Evolutionary conservation across 176 grass and related monocot species (phyloP).

Genomic region (Tillandsia leiboldiana): DNA sequence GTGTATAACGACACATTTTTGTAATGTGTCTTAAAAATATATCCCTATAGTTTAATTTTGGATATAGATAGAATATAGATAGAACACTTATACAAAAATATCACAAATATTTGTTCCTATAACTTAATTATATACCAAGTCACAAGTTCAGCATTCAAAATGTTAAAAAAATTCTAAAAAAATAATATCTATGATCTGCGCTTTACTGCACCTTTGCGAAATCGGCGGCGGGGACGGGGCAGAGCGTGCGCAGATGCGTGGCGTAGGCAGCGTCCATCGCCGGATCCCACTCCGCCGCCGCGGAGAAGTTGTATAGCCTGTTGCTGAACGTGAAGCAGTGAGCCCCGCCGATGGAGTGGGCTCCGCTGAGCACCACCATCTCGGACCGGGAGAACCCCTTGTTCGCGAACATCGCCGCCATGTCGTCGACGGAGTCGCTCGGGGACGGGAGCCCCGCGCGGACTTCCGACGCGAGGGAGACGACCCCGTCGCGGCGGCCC

Average conservation of each 20-base stretch:
- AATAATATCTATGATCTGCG: too few relatives aligned
- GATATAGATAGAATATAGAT: too few relatives aligned
- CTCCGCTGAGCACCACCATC: slow-evolving; percentile 40
- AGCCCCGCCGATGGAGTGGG: slow-evolving; percentile 55
- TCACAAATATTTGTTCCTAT: too few relatives aligned
- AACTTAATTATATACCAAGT: too few relatives aligned
- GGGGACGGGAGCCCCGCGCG: slow-evolving; percentile 32
- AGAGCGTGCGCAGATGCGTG: slow-evolving; percentile 18
- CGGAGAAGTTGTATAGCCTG: slow-evolving; percentile 41
- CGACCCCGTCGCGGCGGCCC: slow-evolving; percentile 31
- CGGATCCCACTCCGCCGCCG: not conserved
- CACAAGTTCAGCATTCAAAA: too few relatives aligned
- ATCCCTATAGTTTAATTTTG: too few relatives aligned
- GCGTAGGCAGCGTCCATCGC: slow-evolving; percentile 3
- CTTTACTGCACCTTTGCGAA: not conserved
- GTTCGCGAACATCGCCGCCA: slow-evolving; percentile 22
- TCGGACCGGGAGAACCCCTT: slow-evolving; percentile 33
- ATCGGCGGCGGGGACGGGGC: not conserved
- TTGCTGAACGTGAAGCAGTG: slow-evolving; percentile 49
- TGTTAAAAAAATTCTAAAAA: too few relatives aligned
- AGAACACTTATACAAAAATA: too few relatives aligned
- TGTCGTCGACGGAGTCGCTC: slow-evolving; percentile 5
- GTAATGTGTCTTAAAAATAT: too few relatives aligned
- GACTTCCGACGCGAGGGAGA: slow-evolving; percentile 31
- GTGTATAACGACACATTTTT: too few relatives aligned